These are phyloP conservation scores for Talaromyces albobiverticillius DNA, from an alignment of 2,329 filamentous ascomycete species.

Conservation along the genomic window DNA sequence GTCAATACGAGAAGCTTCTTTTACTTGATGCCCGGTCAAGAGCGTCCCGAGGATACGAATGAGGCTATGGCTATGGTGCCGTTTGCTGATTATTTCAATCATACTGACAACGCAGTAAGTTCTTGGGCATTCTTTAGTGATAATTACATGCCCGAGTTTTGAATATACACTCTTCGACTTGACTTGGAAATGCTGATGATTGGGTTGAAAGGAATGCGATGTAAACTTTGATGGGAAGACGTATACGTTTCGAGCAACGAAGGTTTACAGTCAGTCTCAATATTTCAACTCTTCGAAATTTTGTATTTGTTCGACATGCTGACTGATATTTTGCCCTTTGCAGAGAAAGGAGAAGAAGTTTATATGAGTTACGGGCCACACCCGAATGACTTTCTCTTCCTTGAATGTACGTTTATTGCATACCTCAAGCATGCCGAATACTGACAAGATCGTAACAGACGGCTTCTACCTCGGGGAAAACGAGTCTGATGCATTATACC, in stretches of 20 bases:
- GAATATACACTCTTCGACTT: too few species aligned
- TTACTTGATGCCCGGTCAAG: slow-evolving; percentile 46
- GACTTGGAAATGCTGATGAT: not conserved
- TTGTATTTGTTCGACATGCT: not conserved
- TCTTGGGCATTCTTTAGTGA: not conserved
- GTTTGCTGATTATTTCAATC: slow-evolving; percentile 49
- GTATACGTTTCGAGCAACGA: slow-evolving; percentile 35
- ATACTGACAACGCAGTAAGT: slow-evolving; percentile 41
- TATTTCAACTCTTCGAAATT: not conserved
- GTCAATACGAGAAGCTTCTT: slow-evolving; percentile 61
- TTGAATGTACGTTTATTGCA: slow-evolving; percentile 36
- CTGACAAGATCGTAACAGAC: slow-evolving; percentile 25
- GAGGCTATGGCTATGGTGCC: slow-evolving; percentile 47
- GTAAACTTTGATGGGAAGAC: slow-evolving; percentile 34
- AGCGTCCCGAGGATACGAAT: slow-evolving; percentile 37
- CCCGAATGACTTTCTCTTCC: slow-evolving; percentile 42
- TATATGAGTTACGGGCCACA: slow-evolving; percentile 45
- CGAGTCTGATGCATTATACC: slow-evolving; percentile 37
- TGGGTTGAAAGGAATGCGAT: slow-evolving; percentile 29
- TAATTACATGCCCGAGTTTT: too few species aligned
- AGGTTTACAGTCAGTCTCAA: slow-evolving; percentile 27
- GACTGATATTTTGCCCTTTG: not conserved
- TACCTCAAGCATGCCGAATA: not conserved
- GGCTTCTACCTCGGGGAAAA: slow-evolving; percentile 43
- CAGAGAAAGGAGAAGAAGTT: slow-evolving; percentile 41